phyloP scores from a whole-genome alignment of 169 alveolate species.

The Plasmodium gaboni region DNA sequence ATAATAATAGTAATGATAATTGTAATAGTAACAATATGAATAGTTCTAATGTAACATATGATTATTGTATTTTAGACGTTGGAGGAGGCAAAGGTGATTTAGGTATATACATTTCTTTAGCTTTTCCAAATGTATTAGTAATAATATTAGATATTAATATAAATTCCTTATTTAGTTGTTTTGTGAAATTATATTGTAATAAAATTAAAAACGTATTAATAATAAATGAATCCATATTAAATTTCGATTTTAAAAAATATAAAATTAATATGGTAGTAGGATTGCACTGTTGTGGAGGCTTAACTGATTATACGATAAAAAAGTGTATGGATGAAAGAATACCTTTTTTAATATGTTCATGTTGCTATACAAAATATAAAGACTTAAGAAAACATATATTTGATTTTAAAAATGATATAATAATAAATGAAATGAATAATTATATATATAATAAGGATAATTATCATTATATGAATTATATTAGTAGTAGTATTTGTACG shows the following conservation, averaged over 20 bases:
- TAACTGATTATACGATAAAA: slow-evolving; percentile 55
- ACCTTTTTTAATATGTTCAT: slow-evolving; percentile 63
- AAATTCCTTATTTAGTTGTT: slow-evolving; percentile 62
- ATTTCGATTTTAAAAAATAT: slow-evolving; percentile 67
- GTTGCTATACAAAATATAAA: slow-evolving; percentile 67
- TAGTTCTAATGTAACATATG: slow-evolving; percentile 17
- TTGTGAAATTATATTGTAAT: slow-evolving; percentile 55
- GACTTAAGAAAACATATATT: slow-evolving; percentile 62
- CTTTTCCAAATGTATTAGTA: slow-evolving; percentile 60
- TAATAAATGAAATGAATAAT: slow-evolving; percentile 40
- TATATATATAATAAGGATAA: slow-evolving; percentile 41
- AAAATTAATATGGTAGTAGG: slow-evolving; percentile 68
- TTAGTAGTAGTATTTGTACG: not conserved
- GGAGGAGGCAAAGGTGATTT: slow-evolving; percentile 77
- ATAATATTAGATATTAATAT: slow-evolving; percentile 71
- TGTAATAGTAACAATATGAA: not conserved
- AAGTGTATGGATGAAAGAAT: slow-evolving; percentile 59
- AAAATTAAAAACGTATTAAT: slow-evolving; percentile 43
- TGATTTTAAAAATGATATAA: slow-evolving; percentile 58
- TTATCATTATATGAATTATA: slow-evolving; percentile 3
- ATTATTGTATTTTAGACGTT: slow-evolving; percentile 63
- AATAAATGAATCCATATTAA: slow-evolving; percentile 70
- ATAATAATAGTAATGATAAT: not conserved
- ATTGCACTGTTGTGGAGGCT: slow-evolving; percentile 72
- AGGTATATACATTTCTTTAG: slow-evolving; percentile 70